Conservation (phyloP, 2,329 filamentous ascomycete species). For the Penicillium janthinellum region DNA sequence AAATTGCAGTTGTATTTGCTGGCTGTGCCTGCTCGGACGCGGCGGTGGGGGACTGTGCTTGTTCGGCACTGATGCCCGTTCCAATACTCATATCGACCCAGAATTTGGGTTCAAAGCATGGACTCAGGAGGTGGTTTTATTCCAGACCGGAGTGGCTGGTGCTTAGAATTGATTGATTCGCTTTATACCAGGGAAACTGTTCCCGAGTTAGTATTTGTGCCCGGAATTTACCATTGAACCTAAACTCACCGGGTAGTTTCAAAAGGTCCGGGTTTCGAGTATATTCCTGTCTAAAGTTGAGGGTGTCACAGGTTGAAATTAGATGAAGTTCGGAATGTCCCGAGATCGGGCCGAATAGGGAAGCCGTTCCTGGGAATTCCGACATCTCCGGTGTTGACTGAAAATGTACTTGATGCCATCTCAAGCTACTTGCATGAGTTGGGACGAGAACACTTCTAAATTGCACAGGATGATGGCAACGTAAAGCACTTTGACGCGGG, state of each 20-base stretch:
- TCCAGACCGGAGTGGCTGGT: neutral
- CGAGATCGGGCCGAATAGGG: conserved; percentile 21
- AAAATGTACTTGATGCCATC: neutral
- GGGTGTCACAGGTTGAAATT: neutral
- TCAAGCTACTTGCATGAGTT: neutral
- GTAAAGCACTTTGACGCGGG: neutral
- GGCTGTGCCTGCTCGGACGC: neutral
- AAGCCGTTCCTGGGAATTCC: conserved; percentile 21
- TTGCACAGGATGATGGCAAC: neutral
- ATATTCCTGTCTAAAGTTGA: neutral
- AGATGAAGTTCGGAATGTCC: neutral
- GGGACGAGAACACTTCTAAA: no score
- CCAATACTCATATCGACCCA: conserved; percentile 14
- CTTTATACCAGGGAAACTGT: neutral
- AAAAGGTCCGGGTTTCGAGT: no score
- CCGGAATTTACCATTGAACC: neutral
- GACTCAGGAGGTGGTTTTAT: neutral
- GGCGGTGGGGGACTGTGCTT: neutral
- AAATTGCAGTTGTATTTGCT: neutral
- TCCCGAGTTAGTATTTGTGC: neutral
- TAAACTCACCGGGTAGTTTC: neutral
- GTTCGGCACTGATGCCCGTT: neutral
- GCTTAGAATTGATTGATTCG: neutral
- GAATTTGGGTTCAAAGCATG: neutral
- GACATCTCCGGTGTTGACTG: neutral